A percentile compares a stretch with the other conserved stretches of the same genome.
These are phyloP conservation scores for Annulohypoxylon bovei DNA, from an alignment of 495 filamentous ascomycete species.

Conservation along the genomic window DNA sequence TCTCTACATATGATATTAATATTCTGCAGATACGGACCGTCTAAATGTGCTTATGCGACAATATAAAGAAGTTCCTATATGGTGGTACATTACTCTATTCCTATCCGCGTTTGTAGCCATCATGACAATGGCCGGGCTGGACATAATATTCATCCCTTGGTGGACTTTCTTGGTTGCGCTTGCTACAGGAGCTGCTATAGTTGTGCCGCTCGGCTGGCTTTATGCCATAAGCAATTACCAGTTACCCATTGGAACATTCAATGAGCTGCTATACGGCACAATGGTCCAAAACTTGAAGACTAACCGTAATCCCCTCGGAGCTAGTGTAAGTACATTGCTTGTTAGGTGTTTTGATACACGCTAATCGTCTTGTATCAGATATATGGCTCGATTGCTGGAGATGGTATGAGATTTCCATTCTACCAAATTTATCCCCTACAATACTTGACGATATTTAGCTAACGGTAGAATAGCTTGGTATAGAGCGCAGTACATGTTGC, in stretches of 20 bases:
- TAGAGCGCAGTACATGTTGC: constrained; percentile 65
- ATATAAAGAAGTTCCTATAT: constrained; percentile 65
- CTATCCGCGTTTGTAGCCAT: constrained; percentile 57
- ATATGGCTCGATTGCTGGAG: constrained; percentile 61
- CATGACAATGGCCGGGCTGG: constrained; percentile 55
- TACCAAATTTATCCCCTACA: no score
- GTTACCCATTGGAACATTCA: constrained; percentile 63
- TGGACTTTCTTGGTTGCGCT: constrained; percentile 66
- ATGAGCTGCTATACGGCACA: constrained; percentile 66
- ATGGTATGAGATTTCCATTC: constrained; percentile 28
- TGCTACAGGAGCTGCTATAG: constrained; percentile 59
- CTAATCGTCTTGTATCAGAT: constrained; percentile 36
- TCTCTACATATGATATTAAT: neutral
- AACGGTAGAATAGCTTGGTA: constrained; percentile 53
- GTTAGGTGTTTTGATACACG: neutral
- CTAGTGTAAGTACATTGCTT: constrained; percentile 47
- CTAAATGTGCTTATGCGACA: constrained; percentile 64
- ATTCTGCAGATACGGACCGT: constrained; percentile 53
- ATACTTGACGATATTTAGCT: neutral
- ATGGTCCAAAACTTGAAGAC: constrained; percentile 61
- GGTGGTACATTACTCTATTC: constrained; percentile 65
- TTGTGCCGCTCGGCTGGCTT: constrained; percentile 64
- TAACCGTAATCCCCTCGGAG: constrained; percentile 63
- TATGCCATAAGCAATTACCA: constrained; percentile 67
- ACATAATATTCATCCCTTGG: constrained; percentile 65